Conservation (phyloP, 768 basidiomycete genomes). For the Russula sp. region DNA sequence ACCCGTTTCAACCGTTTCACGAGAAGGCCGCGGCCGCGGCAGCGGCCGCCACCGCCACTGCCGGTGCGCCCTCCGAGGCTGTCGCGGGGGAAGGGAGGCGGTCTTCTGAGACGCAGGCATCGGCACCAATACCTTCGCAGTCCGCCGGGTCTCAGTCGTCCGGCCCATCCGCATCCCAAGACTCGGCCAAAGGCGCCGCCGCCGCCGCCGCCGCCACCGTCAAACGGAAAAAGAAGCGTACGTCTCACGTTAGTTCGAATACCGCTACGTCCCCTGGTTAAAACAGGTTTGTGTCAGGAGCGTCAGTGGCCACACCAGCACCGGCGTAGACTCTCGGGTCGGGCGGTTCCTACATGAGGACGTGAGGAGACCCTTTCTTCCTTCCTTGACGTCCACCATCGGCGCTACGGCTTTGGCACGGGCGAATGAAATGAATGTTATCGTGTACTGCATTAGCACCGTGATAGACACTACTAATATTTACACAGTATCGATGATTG, state of each 20-base stretch:
- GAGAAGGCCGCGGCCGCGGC: constrained; percentile 35
- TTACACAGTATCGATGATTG: not conserved
- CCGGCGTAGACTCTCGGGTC: not conserved
- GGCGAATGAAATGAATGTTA: not conserved
- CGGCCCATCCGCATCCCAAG: constrained; percentile 39
- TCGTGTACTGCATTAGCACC: not conserved
- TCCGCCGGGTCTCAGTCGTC: constrained; percentile 33
- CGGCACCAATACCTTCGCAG: constrained; percentile 27
- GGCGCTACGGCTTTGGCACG: not conserved
- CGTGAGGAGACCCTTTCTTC: not conserved
- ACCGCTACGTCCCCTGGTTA: not conserved
- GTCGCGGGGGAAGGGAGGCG: constrained; percentile 20
- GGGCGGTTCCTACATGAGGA: not conserved
- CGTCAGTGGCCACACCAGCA: constrained; percentile 10
- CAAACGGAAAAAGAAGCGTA: constrained; percentile 77
- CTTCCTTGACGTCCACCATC: not conserved
- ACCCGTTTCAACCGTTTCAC: constrained; percentile 49
- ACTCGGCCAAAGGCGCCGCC: constrained; percentile 38
- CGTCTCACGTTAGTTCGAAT: constrained; percentile 32
- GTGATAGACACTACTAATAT: not conserved
- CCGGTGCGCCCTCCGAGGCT: constrained; percentile 20
- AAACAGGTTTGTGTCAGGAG: constrained; percentile 1
- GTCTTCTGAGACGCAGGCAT: constrained; percentile 33
- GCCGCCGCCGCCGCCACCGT: constrained; percentile 38
- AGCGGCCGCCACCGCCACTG: constrained; percentile 30